Evolutionary conservation across 1,284 basidiomycete species (phyloP).

Genomic region (Pseudozyma sp.): DNA sequence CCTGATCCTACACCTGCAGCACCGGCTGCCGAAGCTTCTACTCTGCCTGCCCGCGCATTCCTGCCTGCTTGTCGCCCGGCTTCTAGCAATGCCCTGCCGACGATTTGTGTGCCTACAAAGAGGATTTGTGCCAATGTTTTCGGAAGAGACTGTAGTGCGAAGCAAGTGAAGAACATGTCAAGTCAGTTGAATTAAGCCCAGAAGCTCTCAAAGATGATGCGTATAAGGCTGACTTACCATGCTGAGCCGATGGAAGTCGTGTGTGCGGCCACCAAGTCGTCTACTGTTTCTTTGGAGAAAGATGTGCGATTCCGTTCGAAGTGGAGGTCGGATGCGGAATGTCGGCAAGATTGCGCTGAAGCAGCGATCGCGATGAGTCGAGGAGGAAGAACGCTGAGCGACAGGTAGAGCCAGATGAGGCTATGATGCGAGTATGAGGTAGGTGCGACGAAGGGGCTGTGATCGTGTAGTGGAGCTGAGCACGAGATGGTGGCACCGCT

Average conservation of each 20-base stretch:
- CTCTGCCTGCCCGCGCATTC: conserved; percentile 83
- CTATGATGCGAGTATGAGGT: neutral
- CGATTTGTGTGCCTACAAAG: conserved; percentile 81
- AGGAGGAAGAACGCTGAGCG: neutral
- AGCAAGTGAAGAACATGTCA: no score
- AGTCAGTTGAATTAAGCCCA: neutral
- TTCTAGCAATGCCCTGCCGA: conserved; percentile 90
- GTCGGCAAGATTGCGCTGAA: neutral
- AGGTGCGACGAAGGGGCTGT: neutral
- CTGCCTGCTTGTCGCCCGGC: conserved; percentile 91
- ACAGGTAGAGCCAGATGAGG: neutral
- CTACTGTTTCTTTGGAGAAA: neutral
- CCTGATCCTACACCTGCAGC: conserved; percentile 72
- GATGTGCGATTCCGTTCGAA: neutral
- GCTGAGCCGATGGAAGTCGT: neutral
- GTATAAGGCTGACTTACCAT: conserved; percentile 17
- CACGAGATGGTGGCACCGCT: conserved; percentile 15
- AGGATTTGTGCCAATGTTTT: conserved; percentile 83
- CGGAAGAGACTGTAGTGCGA: conserved; percentile 62
- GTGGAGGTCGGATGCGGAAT: conserved; percentile 21
- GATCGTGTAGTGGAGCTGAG: conserved; percentile 6
- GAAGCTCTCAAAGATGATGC: no score
- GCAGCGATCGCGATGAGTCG: neutral
- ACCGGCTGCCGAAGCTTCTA: conserved; percentile 78
- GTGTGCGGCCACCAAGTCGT: neutral